Percentiles rank a stretch among this genome's conserved stretches.
Conservation (phyloP, 1,284 basidiomycete genomes). For the Moesziomyces globuligerus region DNA sequence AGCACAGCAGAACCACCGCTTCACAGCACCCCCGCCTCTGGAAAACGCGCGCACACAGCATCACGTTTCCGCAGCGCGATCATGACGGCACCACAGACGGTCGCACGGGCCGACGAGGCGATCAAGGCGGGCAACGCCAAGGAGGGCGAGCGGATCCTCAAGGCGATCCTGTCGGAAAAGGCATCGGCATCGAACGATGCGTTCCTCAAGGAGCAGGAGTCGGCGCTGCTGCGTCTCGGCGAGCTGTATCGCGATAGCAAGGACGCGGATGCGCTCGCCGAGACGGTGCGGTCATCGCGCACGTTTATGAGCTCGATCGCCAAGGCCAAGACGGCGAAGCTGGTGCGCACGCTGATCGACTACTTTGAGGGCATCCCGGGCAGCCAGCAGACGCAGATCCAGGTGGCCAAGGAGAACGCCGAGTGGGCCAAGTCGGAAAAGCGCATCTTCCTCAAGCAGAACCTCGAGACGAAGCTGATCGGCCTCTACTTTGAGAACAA, state of each 20-base stretch:
- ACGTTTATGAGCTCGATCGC: constrained; percentile 93
- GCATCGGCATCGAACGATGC: constrained; percentile 70
- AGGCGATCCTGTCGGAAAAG: constrained; percentile 52
- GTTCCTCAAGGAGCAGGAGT: constrained; percentile 82
- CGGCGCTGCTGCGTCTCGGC: constrained; percentile 85
- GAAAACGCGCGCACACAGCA: too few species aligned
- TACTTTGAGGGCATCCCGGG: constrained; percentile 83
- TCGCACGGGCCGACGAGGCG: constrained; percentile 58
- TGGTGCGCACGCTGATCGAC: constrained; percentile 85
- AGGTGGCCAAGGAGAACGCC: constrained; percentile 87
- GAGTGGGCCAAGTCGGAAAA: constrained; percentile 92
- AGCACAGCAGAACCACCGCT: background rate
- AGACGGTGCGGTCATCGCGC: constrained; percentile 85
- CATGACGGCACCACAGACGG: constrained; percentile 48
- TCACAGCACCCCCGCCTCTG: background rate
- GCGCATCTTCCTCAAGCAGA: constrained; percentile 94
- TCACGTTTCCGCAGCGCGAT: background rate
- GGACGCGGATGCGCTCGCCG: constrained; percentile 84
- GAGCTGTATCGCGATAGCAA: constrained; percentile 86
- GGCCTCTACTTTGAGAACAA: constrained; percentile 81
- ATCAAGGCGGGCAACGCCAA: constrained; percentile 52
- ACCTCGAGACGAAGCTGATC: constrained; percentile 88
- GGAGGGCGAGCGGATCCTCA: constrained; percentile 59
- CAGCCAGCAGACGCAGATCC: constrained; percentile 82
- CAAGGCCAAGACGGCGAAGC: constrained; percentile 97